A percentile compares a stretch with the other conserved stretches of the same genome.
Evolutionary conservation across 1,284 basidiomycete species (phyloP).

Genomic region (Cutaneotrichosporon sp.): DNA sequence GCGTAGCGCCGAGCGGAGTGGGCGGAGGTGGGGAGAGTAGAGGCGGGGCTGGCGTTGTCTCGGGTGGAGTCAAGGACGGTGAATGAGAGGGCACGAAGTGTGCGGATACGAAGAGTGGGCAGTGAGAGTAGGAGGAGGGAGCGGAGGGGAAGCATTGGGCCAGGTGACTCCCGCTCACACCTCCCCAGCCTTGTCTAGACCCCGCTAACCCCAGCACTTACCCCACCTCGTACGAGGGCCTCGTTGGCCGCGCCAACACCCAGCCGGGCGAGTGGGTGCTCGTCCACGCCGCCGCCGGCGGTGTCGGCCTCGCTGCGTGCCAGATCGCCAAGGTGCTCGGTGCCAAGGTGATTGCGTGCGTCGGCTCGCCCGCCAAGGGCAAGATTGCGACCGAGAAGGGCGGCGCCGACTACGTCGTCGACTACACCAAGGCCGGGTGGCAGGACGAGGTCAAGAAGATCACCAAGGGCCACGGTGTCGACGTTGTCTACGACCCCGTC

Average conservation of each 20-base stretch:
- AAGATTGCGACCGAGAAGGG: constrained; percentile 51
- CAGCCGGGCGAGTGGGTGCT: constrained; percentile 84
- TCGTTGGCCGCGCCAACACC: constrained; percentile 78
- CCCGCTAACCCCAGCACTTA: constrained; percentile 15
- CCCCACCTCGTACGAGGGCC: constrained; percentile 66
- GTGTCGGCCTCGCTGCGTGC: constrained; percentile 87
- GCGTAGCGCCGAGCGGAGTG: neutral
- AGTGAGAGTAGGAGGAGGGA: neutral
- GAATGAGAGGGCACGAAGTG: too few relatives aligned
- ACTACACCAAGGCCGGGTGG: constrained; percentile 55
- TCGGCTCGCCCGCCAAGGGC: constrained; percentile 53
- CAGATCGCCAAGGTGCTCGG: constrained; percentile 74
- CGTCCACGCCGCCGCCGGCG: constrained; percentile 79
- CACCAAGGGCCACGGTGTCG: constrained; percentile 76
- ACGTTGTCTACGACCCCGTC: constrained; percentile 89
- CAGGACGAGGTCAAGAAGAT: constrained; percentile 61
- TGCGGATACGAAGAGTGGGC: too few relatives aligned
- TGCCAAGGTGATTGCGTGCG: constrained; percentile 57
- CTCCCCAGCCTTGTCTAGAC: neutral
- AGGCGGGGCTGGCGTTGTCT: too few relatives aligned
- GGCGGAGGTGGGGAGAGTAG: too few relatives aligned
- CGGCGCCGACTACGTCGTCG: constrained; percentile 52
- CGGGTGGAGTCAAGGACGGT: too few relatives aligned
- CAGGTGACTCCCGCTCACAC: neutral
- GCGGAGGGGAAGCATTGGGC: neutral